A percentile compares a stretch with the other conserved stretches of the same genome.
Evolutionary conservation across 352 stramenopile species (phyloP).

Genomic region (Globisporangium paddicum): DNA sequence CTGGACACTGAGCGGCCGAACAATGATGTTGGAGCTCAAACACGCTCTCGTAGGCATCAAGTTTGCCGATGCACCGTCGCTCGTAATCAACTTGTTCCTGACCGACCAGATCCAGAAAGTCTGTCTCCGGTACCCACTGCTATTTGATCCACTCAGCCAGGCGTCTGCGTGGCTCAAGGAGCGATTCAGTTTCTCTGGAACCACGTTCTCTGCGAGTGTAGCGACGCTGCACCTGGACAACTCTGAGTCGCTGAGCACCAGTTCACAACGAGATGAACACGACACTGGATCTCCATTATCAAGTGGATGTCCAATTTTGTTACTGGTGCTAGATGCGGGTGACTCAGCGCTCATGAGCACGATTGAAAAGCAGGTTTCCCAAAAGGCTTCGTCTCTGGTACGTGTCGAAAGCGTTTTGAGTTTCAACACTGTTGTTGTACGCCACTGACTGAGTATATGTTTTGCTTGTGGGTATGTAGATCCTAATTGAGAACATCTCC

Average conservation of each 20-base stretch:
- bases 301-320: not conserved
- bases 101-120: conserved; percentile 43
- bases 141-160: conserved; percentile 42
- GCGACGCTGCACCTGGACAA: not conserved
- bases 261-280: conserved; percentile 9
- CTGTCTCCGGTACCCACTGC: conserved; percentile 38
- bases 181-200: conserved; percentile 10
- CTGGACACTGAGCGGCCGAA: conserved; percentile 27
- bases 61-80: conserved; percentile 10
- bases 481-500: conserved; percentile 44
- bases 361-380: conserved; percentile 41
- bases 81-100: conserved; percentile 43
- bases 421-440: not conserved
- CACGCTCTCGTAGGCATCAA: conserved; percentile 28
- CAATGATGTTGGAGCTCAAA: conserved; percentile 22
- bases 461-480: conserved; percentile 12
- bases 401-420: not conserved
- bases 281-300: not conserved
- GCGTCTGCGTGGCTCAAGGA: conserved; percentile 37
- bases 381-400: conserved; percentile 23
- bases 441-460: not conserved
- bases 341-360: conserved; percentile 29
- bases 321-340: conserved; percentile 36
- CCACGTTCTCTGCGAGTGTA: conserved; percentile 1
- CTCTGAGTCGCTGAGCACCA: not conserved